Conservation (phyloP, 352 stramenopile genomes). For the Pythium sukuiense region DNA sequence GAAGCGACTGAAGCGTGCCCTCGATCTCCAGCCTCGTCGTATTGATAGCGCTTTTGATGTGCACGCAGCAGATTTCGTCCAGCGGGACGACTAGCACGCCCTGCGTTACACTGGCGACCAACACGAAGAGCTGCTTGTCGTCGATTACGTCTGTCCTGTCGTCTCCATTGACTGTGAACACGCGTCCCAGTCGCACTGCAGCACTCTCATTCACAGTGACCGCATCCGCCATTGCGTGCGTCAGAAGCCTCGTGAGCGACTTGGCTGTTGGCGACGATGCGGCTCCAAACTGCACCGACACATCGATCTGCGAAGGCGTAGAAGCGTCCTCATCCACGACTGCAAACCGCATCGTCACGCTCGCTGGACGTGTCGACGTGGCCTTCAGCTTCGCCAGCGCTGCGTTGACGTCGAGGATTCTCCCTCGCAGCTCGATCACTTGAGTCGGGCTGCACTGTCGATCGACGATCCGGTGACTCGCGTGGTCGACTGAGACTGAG, state of each 20-base stretch:
- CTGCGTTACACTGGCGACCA: conserved; percentile 2
- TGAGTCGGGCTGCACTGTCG: not conserved
- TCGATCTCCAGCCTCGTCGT: conserved; percentile 9
- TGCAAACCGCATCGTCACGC: not conserved
- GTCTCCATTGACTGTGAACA: not conserved
- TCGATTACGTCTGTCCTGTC: not conserved
- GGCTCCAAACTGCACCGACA: not conserved
- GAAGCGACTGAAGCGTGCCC: conserved; percentile 11
- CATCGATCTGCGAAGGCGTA: not conserved
- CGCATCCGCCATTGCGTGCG: not conserved
- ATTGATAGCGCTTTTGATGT: conserved; percentile 6
- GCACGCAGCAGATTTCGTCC: conserved; percentile 15
- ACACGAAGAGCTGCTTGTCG: conserved; percentile 1
- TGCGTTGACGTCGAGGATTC: not conserved
- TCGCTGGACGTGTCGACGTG: not conserved
- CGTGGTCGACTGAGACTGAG: conserved; percentile 4
- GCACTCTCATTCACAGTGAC: conserved; percentile 8
- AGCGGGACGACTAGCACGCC: conserved; percentile 8
- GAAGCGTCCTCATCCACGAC: not conserved
- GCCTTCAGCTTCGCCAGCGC: not conserved
- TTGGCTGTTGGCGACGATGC: not conserved
- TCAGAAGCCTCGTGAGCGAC: not conserved
- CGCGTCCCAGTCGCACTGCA: not conserved
- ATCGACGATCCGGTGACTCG: conserved; percentile 1
- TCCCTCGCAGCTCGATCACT: not conserved